Conservation (phyloP, 2,329 filamentous ascomycete genomes). For the Pseudopithomyces maydicus region DNA sequence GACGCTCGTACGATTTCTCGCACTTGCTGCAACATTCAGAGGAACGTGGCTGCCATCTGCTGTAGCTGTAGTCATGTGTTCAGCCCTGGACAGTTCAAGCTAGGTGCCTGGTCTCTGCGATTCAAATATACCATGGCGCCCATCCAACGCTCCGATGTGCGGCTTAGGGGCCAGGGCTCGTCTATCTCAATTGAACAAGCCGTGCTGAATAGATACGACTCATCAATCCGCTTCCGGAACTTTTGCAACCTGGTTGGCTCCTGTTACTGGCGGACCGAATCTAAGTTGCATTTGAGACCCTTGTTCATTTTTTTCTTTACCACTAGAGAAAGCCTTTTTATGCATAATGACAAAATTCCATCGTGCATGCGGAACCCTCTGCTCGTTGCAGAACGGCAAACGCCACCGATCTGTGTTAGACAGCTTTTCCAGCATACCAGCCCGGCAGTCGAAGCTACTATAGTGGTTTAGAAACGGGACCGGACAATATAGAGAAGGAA, state of each 20-base stretch:
- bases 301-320: neutral
- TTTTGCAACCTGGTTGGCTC: neutral
- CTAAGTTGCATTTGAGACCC: neutral
- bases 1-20: neutral
- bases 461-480: neutral
- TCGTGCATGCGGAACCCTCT: neutral
- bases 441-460: neutral
- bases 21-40: neutral
- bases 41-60: neutral
- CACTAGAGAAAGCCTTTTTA: too few species aligned
- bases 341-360: neutral
- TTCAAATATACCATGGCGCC: neutral
- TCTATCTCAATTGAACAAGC: neutral
- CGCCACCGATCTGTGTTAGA: neutral
- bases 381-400: neutral
- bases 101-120: too few species aligned
- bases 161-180: neutral
- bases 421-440: neutral
- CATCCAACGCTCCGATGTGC: neutral
- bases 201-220: neutral
- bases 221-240: neutral
- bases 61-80: neutral
- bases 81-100: neutral
- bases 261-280: neutral
- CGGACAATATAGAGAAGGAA: neutral